Evolutionary conservation across 1,284 basidiomycete genomes (phyloP), one percentile per base, ranked within the genome.

Genomic region (Psilocybe mexicana): DNA sequence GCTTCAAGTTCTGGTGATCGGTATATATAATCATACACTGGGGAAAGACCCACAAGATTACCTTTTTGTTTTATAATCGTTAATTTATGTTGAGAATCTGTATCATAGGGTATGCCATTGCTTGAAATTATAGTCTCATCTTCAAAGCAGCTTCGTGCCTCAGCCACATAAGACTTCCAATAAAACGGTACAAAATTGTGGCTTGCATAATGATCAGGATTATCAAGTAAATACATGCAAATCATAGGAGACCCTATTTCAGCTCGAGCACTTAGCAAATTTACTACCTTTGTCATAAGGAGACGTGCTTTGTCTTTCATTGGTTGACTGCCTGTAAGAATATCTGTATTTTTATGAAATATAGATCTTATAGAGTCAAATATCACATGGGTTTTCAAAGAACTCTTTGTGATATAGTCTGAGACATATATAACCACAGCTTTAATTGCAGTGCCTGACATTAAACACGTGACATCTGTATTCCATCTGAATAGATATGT

Each of bases 321-420:
- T 2, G 52, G 52, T 3, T 46, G 35, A 14, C 33, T 46, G 1
- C 52, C 43, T 5, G 33, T 23, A 25, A 54, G 2, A 33, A 54
- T 54, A 25, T 54, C 52, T 25, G 8, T 5, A 25, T 46, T 46
- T 47, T 28, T 54, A 6, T 40, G 35, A 38, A 54, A 54, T 11
- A 46, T 10, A 18, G 36, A 8, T 25, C 12, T 23, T 0, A 54
- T 38, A 18, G 63, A 48, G 0, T 64, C 64, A 61, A 67, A 67
- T 24, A 65, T 64, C 6, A 45, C 42, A 49, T 67, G 59, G 7
- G 64, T 65, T 44, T 66, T 66, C 8, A 68, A 30, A 14, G 54
- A 46, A 6, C 46, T 24, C 42, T 68, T 69, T 14, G 67, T 65
- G 12, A 69, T 61, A 42, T 68, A 70, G 54, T 68, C 65, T 4